phyloP scores from a whole-genome alignment of 768 basidiomycete genomes.

The Gyrodon lividus region DNA sequence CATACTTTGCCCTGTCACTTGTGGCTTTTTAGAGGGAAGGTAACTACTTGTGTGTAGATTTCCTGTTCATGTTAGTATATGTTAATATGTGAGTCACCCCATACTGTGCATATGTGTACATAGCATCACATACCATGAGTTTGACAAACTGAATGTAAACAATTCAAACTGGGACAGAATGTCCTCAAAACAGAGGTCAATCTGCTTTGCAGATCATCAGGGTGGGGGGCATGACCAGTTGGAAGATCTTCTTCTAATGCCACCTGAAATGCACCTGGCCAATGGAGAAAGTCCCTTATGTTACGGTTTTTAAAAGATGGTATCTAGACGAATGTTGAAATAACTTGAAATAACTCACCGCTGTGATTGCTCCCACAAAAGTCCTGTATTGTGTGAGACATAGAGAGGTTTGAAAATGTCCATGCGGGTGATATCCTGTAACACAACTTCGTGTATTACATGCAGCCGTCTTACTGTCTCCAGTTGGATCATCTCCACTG shows the following conservation, averaged over 20 bases:
- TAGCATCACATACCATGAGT: constrained; percentile 34
- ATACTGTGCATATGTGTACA: too few species aligned
- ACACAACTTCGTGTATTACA: constrained; percentile 26
- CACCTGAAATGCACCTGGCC: constrained; percentile 30
- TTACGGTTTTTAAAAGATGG: too few species aligned
- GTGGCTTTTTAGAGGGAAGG: constrained; percentile 24
- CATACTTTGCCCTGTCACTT: constrained; percentile 21
- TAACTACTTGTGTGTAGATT: constrained; percentile 3
- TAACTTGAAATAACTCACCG: constrained; percentile 39
- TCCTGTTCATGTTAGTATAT: not conserved
- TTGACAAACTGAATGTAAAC: constrained; percentile 39
- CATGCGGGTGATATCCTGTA: constrained; percentile 37
- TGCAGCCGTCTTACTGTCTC: constrained; percentile 44
- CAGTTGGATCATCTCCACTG: constrained; percentile 50
- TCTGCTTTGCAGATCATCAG: constrained; percentile 30
- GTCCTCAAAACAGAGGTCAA: constrained; percentile 30
- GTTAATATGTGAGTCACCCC: not conserved
- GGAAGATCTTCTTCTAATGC: not conserved
- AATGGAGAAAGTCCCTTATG: constrained; percentile 40
- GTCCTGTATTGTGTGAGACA: constrained; percentile 29
- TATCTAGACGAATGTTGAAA: too few species aligned
- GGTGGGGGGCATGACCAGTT: constrained; percentile 13
- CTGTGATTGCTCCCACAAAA: constrained; percentile 44
- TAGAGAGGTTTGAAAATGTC: constrained; percentile 28
- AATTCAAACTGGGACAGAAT: constrained; percentile 50